Evolutionary conservation across 75 land plant species (phyloP), one percentile per base, ranked within the genome.

Genomic region (Ceratopteris richardii): DNA sequence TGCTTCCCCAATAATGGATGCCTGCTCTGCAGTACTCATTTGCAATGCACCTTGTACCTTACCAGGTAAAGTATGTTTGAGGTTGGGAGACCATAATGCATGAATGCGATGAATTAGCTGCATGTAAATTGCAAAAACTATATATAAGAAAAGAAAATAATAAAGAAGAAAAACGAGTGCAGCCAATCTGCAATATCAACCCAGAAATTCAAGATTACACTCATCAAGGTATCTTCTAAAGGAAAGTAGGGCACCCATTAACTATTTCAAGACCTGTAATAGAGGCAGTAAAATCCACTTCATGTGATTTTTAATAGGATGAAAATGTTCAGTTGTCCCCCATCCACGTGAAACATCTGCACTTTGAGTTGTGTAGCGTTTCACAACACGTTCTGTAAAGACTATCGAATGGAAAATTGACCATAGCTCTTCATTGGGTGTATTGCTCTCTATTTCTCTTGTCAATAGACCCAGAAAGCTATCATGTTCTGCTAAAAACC

Each of bases 281-380:
- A 95, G 84, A 69, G 99, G 97, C 33, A 92, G 84, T 23, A 90
- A 31, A 65, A 95, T 95, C 99, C 99, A 95, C 27, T 72, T 55
- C 37, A 95, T 54, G 76, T 87, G 97, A 31, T 74, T 51, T 58
- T 79, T 71, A 78, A 95, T 75, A 31, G 99, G 93, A 79, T 90
- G 88, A 25, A 25, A 17, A 60, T 54, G 1, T 52, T 61, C 52
- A n/a, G 42, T 24, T 46, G 80, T 54, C 18, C 17, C 31, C 16
- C 53, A 68, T 51, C 63, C 79, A 36, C 60, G 37, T 62, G 17
- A 60, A n/a, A 61, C 14, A 68, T 31, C 67, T 51, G 63, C 46
- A 57, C 67, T 79, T 67, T 58, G 80, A 23, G n/a, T 54, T 36
- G 83, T 83, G 66, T 97, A 84, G 36, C 99, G 84, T 66, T 87